Base-by-base conservation (phyloP, 140 eudicot genomes). In the Cichorium intybus region DNA sequence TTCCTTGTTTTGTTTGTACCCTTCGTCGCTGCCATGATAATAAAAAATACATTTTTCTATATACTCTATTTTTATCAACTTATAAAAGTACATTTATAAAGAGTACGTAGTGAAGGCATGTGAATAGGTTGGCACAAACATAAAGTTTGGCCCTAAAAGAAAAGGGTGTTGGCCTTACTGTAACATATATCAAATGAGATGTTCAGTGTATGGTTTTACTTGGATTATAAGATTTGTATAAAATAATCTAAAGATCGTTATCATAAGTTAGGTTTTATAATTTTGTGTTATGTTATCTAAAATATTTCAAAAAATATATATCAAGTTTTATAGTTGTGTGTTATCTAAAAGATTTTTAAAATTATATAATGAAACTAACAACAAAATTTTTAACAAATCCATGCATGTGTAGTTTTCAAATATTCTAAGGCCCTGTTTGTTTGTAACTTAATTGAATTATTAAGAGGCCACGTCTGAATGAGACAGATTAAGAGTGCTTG, bases 111-210 rank as follows among this genome's bases (percentile, higher is more conserved):
- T 59, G 74, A 66, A 66, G 79, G 57, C 79, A 66, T 74, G 79
- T 74, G 79, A 66, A 46, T 27, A 43, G 79, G 79, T 74, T 74
- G 79, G 74, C 79, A 74, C 28, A 57, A 56, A 46, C 74, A 60
- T 58, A 74, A 74, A 74, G 74, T 66, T 74, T 65, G 60, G 69
- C 74, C 37, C 56, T 26, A 7, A 12, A 47, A 57, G 48, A 34
- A 66, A 66, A 57, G 74, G 71, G 73, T 74, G 62, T 57, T 74
- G 60, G 74, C 69, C 74, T 49, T 66, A 50, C 58, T 57, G 20
- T 39, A 56, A 53, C 78, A 56, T 66, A 45, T 56, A 63, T 64
- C 51, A 63, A 45, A 56, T 64, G 66, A 64, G 8, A 50, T 64
- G 77, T 62, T 27, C 24, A 22, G 31, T 49, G 50, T 34, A 18